Conservation (phyloP, 139 green algal genomes). For the Haematococcus lacustris region DNA sequence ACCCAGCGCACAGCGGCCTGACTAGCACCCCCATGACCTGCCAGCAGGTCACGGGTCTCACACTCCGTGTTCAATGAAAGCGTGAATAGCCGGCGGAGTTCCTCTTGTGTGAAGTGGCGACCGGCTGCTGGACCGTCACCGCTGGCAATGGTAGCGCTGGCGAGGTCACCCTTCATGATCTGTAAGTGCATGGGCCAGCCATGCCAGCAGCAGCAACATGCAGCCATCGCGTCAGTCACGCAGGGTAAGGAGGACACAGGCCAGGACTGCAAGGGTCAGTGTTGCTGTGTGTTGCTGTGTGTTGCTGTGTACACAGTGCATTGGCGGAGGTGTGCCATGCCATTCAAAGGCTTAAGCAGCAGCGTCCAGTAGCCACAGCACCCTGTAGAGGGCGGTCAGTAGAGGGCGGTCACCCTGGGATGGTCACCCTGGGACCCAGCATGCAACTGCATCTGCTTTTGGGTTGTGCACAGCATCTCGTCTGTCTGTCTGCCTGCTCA, state of each 20-base stretch:
- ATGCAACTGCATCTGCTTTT: neutral
- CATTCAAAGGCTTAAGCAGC: too few species aligned
- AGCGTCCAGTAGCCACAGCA: too few species aligned
- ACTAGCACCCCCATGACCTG: too few species aligned
- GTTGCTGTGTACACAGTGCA: too few species aligned
- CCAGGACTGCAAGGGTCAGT: neutral
- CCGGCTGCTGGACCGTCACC: neutral
- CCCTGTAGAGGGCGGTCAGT: too few species aligned
- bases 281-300: neutral
- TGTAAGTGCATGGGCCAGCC: constrained; percentile 15
- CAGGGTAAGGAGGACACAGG: neutral
- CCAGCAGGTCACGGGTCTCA: constrained; percentile 54
- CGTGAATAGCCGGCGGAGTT: constrained; percentile 69
- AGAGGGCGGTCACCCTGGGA: too few species aligned
- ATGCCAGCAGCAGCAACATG: neutral
- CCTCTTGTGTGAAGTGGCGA: constrained; percentile 51
- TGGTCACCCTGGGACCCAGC: neutral
- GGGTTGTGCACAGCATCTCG: neutral
- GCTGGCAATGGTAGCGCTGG: constrained; percentile 23
- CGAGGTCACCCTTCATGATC: constrained; percentile 65
- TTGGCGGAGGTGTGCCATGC: too few species aligned
- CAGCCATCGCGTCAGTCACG: neutral
- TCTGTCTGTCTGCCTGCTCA: too few species aligned
- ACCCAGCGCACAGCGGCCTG: too few species aligned
- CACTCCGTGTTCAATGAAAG: constrained; percentile 45